These are phyloP conservation scores for Chlorella sp. DNA, from an alignment of 139 green algal genomes.

Conservation along the genomic window DNA sequence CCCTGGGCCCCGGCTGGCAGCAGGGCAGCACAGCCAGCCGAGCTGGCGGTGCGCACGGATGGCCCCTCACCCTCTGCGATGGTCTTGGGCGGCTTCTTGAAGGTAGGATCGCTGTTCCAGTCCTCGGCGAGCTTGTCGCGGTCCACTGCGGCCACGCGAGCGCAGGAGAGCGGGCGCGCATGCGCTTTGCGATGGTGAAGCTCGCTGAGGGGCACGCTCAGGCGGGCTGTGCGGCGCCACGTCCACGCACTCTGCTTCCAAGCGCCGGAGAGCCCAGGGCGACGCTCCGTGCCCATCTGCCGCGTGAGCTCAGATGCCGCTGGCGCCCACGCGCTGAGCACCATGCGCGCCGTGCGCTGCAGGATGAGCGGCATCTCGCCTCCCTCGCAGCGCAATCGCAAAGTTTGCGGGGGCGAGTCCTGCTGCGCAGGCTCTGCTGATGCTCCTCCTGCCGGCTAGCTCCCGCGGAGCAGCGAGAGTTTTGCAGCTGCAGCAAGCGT, in stretches of 20 bases:
- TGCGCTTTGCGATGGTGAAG: background rate
- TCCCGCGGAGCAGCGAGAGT: no score
- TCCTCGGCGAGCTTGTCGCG: slow-evolving; percentile 33
- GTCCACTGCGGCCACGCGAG: slow-evolving; percentile 18
- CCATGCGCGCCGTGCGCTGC: no score
- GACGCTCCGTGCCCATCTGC: slow-evolving; percentile 33
- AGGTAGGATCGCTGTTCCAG: slow-evolving; percentile 47
- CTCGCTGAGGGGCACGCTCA: no score
- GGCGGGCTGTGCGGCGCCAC: no score
- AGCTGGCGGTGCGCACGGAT: background rate
- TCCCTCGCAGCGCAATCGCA: no score
- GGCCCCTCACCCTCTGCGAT: slow-evolving; percentile 33
- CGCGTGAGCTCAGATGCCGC: slow-evolving; percentile 20
- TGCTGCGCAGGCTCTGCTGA: no score
- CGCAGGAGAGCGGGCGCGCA: background rate
- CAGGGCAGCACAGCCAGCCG: background rate
- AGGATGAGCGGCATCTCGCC: no score
- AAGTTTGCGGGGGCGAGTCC: no score
- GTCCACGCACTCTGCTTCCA: slow-evolving; percentile 34
- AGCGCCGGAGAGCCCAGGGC: slow-evolving; percentile 30
- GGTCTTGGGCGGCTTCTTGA: slow-evolving; percentile 48
- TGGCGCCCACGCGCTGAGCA: no score
- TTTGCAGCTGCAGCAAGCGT: no score
- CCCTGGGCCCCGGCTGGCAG: background rate
- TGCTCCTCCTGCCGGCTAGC: no score